Evolutionary conservation across 495 filamentous ascomycete species (phyloP), one percentile per base, ranked within the genome.

Genomic region (Aspergillus bertholletiae): DNA sequence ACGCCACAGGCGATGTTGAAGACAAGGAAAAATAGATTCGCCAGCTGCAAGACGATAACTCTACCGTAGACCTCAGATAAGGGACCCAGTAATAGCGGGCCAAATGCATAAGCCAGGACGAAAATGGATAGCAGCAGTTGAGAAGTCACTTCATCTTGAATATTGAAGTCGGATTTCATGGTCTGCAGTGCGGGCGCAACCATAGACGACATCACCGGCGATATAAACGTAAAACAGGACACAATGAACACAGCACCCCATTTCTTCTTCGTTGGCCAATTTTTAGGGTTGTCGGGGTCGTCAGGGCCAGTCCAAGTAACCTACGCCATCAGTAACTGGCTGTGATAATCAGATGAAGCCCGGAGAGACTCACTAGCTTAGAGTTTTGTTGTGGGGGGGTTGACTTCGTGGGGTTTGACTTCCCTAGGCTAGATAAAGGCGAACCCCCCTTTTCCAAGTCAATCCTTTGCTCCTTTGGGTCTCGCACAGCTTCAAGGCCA

Each of bases 1-100:
- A 82, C 72, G 5, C 76, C 83, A 55, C 80, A 83, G 3, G 71
- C 77, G 44, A 78, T 75, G 52, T 84, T 84, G 53, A 80, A 86
- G 3, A 81, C 61, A 0, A 85, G 75, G 57, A 88, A 95, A 54
- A 89, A 84, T 6, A 81, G 46, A 52, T 90, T 90, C 7, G 83
- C 69, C 2, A 74, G 64, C 23, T 82, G 82, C 21, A 90, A 70
- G 11, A 91, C 78, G 6, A 76, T 72, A 0, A 80, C 70, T 30
- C 89, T 78, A 0, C 89, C 89, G 55, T 88, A 90, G 15, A 91
- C 84, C 65, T 94, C 88, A 11, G 80, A 86, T 7, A 92, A 68
- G 0, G 89, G 89, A 0, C 84, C 85, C 11, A 92, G 70, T 40
- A 91, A 65, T 17, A 93, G 62, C 0, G 89, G 88, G 6, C 83